Evolutionary conservation across 2,329 filamentous ascomycete species (phyloP), one percentile per base, ranked within the genome.

Genomic region (Cladophialophora psammophila): DNA sequence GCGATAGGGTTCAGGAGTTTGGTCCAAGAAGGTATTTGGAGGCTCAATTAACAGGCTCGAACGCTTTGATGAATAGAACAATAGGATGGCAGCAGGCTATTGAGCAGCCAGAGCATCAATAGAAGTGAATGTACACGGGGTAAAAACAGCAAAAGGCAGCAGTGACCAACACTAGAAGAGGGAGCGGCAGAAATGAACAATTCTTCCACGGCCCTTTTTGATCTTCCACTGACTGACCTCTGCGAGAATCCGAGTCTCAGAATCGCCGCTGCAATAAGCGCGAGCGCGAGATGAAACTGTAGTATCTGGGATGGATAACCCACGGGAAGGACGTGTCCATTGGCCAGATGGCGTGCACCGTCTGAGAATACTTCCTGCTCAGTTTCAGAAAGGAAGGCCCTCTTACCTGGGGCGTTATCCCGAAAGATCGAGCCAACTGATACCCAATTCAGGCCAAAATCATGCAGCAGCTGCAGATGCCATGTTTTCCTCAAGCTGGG

Each of bases 231-330:
- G 26, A 55, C 31, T 50, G 45, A 26, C 12, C 45, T 50, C 12
- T 15, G n/a, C 5, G 45, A 50, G 45, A 50, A 13, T 12, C 9
- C 26, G 12, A 15, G 59, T 56, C 50, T 66, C 55, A 58, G 50
- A 62, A 55, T 63, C 50, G 45, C 57, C 32, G 36, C 40, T 5
- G 34, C 62, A 20, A 48, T 66, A 70, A 66, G 63, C 68, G 68
- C 68, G 66, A 58, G 52, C 60, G 61, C 52, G 60, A 61, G 65
- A 55, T 70, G 60, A 70, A 60, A 63, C 68, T 70, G 68, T 70
- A 64, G 68, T 68, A 68, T 45, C 63, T 59, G 18, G 48, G 18
- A 57, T 54, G 56, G 15, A 54, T 42, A 55, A 48, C 35, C 35
- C 63, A 64, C 60, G 60, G 66, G 60, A 36, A 38, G 31, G 55